phyloP scores from a whole-genome alignment of 176 grass and related monocot genomes.

The Bromus sterilis region DNA sequence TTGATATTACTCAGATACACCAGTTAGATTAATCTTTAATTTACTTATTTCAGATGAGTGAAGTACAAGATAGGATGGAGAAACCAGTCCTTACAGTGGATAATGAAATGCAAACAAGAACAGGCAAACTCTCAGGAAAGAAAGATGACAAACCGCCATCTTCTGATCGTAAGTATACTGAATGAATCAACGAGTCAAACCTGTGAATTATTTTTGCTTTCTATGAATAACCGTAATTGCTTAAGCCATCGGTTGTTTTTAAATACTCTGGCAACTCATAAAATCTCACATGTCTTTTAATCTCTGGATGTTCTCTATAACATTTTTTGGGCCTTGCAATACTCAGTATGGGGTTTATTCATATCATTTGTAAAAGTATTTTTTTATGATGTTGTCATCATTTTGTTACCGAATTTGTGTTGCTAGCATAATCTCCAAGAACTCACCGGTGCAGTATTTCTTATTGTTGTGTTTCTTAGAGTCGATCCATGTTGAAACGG shows the following conservation, averaged over 20 bases:
- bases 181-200: not conserved
- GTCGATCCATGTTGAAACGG: constrained; percentile 1
- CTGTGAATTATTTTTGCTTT: constrained; percentile 14
- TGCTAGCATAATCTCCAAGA: not conserved
- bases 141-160: constrained; percentile 25
- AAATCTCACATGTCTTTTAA: not conserved
- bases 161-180: constrained; percentile 33
- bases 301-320: not conserved
- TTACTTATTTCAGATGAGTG: constrained; percentile 54
- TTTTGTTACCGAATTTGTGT: constrained; percentile 2
- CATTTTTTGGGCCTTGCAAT: not conserved
- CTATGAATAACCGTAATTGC: not conserved
- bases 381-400: not conserved
- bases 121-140: constrained; percentile 32
- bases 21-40: not conserved
- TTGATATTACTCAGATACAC: constrained; percentile 2
- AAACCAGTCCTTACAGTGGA: constrained; percentile 10
- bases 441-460: not conserved
- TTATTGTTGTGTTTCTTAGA: constrained; percentile 24
- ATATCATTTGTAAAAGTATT: not conserved
- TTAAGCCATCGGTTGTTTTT: not conserved
- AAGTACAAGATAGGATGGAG: constrained; percentile 33
- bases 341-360: not conserved
- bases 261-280: not conserved
- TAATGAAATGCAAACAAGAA: constrained; percentile 21